phyloP scores from a whole-genome alignment of 495 filamentous ascomycete species.

The Penicillium maclennaniae region DNA sequence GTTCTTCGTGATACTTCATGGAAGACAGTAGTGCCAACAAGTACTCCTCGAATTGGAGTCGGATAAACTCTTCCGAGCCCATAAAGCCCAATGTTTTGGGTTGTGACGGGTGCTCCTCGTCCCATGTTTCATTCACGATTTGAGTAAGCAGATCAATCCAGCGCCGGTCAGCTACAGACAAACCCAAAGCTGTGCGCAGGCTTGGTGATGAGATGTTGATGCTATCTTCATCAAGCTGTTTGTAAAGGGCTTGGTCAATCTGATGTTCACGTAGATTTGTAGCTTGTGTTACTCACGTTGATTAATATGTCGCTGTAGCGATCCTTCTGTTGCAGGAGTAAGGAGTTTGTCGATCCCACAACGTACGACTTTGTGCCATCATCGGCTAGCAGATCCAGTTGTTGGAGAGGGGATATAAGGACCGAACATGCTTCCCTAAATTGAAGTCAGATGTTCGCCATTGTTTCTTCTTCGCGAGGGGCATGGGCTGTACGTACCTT shows the following conservation, averaged over 20 bases:
- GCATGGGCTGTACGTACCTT: constrained; percentile 53
- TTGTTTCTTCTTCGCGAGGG: not conserved
- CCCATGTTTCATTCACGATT: constrained; percentile 94
- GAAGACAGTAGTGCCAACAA: constrained; percentile 82
- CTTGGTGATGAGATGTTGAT: constrained; percentile 80
- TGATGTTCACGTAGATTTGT: not conserved
- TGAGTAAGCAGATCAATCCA: constrained; percentile 97
- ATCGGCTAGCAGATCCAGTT: constrained; percentile 91
- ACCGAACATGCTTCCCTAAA: constrained; percentile 85
- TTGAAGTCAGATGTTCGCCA: constrained; percentile 20
- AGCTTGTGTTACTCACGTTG: constrained; percentile 52
- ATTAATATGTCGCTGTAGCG: constrained; percentile 97
- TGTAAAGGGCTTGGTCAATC: not conserved
- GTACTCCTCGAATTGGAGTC: constrained; percentile 97
- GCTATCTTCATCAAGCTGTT: constrained; percentile 76
- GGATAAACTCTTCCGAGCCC: constrained; percentile 96
- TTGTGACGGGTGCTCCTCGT: constrained; percentile 79
- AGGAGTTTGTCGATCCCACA: constrained; percentile 92
- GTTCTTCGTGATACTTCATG: constrained; percentile 83
- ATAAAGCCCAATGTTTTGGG: constrained; percentile 94
- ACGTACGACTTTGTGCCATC: constrained; percentile 95
- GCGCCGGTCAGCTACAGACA: constrained; percentile 83
- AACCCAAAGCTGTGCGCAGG: constrained; percentile 68
- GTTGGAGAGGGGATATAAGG: constrained; percentile 96
- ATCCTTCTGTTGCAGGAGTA: constrained; percentile 90